Base-by-base conservation (phyloP, 2,329 filamentous ascomycete genomes). In the Pseudopithomyces maydicus region DNA sequence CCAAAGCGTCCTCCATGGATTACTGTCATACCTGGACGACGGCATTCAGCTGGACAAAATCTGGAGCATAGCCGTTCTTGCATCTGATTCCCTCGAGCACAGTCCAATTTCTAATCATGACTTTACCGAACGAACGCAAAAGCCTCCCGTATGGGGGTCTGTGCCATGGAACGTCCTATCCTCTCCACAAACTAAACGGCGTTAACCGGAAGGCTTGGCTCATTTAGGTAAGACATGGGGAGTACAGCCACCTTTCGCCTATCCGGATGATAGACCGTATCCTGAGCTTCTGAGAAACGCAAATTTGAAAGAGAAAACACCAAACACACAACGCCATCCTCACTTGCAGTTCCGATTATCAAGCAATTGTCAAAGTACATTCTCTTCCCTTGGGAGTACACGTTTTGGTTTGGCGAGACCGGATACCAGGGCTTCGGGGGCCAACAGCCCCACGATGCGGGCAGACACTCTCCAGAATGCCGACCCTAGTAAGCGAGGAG, bases 31-130 rank as follows among this genome's bases (percentile, higher is more conserved):
- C 32, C 1, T 29, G 4, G 10, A n/a, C 38, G 22, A 43, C 19
- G 33, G 17, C 33, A 20, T 26, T 20, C 12, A 19, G 33, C 38
- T n/a, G 12, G 20, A 38, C 38, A 22, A 51, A 23, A 20, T n/a
- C n/a, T 14, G 38, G 42, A 42, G 26, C n/a, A 35, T 20, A 12
- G 20, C 38, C 38, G 26, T 33, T 35, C 38, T 17, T 38, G 38
- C 36, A 51, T 51, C 23, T 41, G 48, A 26, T 22, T 35, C 11
- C 38, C 17, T 3, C 20, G n/a, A 51, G 48, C 48, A 51, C 48
- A 35, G 48, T 51, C 38, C 38, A 43, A n/a, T 1, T 43, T 43
- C 48, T 51, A 51, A 51, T 43, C 38, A 51, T 33, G 33, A 26
- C 20, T 36, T 20, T 41, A 19, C 33, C 32, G 36, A 51, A 26